phyloP scores from a whole-genome alignment of 192 early-diverging fungal species.

The Coemansia sp. region DNA sequence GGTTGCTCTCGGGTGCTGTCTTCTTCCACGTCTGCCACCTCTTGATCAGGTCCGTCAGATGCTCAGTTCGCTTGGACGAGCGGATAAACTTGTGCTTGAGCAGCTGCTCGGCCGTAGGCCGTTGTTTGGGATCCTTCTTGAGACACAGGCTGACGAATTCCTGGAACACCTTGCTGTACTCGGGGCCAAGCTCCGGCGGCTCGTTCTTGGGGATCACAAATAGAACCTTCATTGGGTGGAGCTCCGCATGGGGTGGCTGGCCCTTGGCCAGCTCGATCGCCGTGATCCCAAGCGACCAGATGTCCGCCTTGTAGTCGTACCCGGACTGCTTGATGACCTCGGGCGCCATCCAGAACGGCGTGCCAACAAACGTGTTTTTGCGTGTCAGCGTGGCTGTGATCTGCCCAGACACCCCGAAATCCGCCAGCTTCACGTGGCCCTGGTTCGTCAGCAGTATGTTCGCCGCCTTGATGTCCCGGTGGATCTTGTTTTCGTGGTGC shows the following conservation, averaged over 20 bases:
- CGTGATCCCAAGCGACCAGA: slow-evolving; percentile 97
- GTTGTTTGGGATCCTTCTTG: slow-evolving; percentile 80
- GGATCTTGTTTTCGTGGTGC: slow-evolving; percentile 86
- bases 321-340: slow-evolving; percentile 94
- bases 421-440: slow-evolving; percentile 90
- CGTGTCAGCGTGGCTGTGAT: slow-evolving; percentile 88
- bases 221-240: slow-evolving; percentile 94
- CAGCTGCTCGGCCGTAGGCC: slow-evolving; percentile 86
- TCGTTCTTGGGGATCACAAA: slow-evolving; percentile 91
- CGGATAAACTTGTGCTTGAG: slow-evolving; percentile 86
- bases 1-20: slow-evolving; percentile 53
- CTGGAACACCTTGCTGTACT: slow-evolving; percentile 79
- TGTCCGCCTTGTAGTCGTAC: slow-evolving; percentile 96
- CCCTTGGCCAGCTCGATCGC: slow-evolving; percentile 95
- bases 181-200: slow-evolving; percentile 77
- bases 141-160: slow-evolving; percentile 88
- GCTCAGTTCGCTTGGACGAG: slow-evolving; percentile 78
- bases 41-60: slow-evolving; percentile 83
- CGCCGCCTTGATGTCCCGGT: slow-evolving; percentile 96
- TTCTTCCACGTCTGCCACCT: slow-evolving; percentile 78
- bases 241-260: slow-evolving; percentile 87
- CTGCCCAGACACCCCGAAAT: slow-evolving; percentile 98
- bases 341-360: slow-evolving; percentile 95
- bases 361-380: slow-evolving; percentile 97
- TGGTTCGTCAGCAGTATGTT: slow-evolving; percentile 75